These are phyloP conservation scores for Phialophora tarda DNA, from an alignment of 2,329 filamentous ascomycete genomes.

Conservation along the genomic window DNA sequence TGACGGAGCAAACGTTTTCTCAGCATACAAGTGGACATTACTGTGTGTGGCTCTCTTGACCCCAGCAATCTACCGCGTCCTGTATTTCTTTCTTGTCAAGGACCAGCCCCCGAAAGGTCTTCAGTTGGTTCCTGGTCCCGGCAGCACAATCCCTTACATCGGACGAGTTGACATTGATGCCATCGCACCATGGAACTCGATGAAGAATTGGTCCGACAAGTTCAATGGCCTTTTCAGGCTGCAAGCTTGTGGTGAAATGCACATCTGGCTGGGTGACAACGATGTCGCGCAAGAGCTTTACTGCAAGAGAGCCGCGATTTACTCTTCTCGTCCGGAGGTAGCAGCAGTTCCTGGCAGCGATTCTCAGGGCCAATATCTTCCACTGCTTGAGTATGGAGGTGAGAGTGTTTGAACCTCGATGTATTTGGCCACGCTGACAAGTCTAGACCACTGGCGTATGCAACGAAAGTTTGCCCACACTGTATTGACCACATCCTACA, in stretches of 20 bases:
- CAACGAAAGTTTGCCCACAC: slow-evolving; percentile 41
- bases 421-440: slow-evolving; percentile 3
- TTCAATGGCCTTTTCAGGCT: slow-evolving; percentile 38
- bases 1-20: not conserved
- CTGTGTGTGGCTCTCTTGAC: not conserved
- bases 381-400: slow-evolving; percentile 39
- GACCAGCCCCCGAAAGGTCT: slow-evolving; percentile 38
- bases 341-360: slow-evolving; percentile 40
- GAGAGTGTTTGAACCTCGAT: slow-evolving; percentile 6
- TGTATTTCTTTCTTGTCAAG: slow-evolving; percentile 6
- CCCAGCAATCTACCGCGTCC: slow-evolving; percentile 1
- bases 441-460: slow-evolving; percentile 37
- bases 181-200: slow-evolving; percentile 38
- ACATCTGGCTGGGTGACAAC: slow-evolving; percentile 38
- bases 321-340: slow-evolving; percentile 39
- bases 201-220: slow-evolving; percentile 38
- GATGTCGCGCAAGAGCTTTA: slow-evolving; percentile 39
- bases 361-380: slow-evolving; percentile 40
- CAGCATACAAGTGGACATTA: not conserved
- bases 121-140: slow-evolving; percentile 37
- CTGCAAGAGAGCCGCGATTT: slow-evolving; percentile 40
- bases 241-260: slow-evolving; percentile 41
- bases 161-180: slow-evolving; percentile 40
- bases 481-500: slow-evolving; percentile 38
- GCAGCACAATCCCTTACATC: slow-evolving; percentile 38